These are phyloP conservation scores for Sporothrix brasiliensis DNA, from an alignment of 2,329 filamentous ascomycete species.

Conservation along the genomic window DNA sequence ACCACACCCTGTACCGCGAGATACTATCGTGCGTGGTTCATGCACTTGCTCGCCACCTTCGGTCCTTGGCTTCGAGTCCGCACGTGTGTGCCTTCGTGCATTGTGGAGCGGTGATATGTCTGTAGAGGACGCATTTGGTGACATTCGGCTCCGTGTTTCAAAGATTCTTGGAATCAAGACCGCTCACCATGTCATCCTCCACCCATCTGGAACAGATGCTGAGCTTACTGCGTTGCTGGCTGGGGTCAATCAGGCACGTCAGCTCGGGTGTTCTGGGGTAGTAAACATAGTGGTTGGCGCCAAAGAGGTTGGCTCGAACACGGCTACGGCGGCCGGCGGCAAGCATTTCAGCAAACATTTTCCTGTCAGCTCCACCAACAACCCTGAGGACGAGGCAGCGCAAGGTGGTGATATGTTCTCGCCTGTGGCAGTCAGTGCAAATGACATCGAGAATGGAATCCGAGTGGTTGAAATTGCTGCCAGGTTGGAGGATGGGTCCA, in stretches of 20 bases:
- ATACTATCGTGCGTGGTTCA: slow-evolving; percentile 24
- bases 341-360: slow-evolving; percentile 28
- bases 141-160: slow-evolving; percentile 20
- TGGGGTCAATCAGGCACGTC: slow-evolving; percentile 16
- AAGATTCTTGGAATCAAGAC: slow-evolving; percentile 13
- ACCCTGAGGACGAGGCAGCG: not conserved
- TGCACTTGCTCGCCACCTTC: slow-evolving; percentile 32
- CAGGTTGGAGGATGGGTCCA: slow-evolving; percentile 11
- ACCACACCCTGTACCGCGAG: not conserved
- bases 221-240: slow-evolving; percentile 30
- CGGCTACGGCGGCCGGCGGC: slow-evolving; percentile 26
- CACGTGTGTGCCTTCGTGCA: not conserved
- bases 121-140: slow-evolving; percentile 14
- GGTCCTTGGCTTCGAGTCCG: slow-evolving; percentile 19
- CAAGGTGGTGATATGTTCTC: not conserved
- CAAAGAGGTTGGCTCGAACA: slow-evolving; percentile 32
- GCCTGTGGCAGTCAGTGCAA: not conserved
- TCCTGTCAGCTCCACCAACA: not conserved
- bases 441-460: not conserved
- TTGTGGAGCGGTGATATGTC: slow-evolving; percentile 15
- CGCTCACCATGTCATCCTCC: slow-evolving; percentile 26
- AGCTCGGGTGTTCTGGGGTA: slow-evolving; percentile 17
- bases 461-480: slow-evolving; percentile 28
- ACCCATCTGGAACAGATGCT: slow-evolving; percentile 30
- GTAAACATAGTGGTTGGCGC: slow-evolving; percentile 29